Evolutionary conservation across 1,284 basidiomycete species (phyloP).

Genomic region (Cystobasidiaceae sp.): DNA sequence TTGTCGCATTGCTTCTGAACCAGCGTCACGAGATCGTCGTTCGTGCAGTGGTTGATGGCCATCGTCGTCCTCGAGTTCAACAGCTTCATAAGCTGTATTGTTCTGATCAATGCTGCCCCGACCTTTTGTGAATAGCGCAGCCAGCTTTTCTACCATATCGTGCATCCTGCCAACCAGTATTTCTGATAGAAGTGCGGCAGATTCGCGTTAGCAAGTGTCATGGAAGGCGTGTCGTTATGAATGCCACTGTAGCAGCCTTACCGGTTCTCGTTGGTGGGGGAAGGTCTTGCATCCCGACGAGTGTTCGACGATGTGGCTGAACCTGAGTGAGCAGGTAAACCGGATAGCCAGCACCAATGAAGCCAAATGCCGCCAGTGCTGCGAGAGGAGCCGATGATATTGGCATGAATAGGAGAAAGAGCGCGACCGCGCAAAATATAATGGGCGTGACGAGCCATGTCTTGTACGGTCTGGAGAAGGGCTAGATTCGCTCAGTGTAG

Average conservation of each 20-base stretch:
- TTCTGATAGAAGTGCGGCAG: background rate
- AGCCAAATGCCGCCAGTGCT: constrained; percentile 72
- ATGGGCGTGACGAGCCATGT: constrained; percentile 88
- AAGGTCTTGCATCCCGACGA: background rate
- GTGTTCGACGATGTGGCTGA: background rate
- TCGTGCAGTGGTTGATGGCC: background rate
- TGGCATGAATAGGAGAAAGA: constrained; percentile 92
- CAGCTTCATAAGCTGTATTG: constrained; percentile 5
- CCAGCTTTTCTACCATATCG: background rate
- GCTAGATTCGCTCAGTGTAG: background rate
- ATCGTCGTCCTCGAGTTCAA: constrained; percentile 5
- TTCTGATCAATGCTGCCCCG: background rate
- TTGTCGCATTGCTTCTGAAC: background rate
- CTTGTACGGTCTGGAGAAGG: constrained; percentile 68
- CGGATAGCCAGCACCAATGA: constrained; percentile 29
- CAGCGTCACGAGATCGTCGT: background rate
- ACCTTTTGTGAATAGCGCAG: background rate
- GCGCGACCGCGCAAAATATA: constrained; percentile 79
- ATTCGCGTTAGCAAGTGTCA: background rate
- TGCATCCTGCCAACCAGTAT: background rate
- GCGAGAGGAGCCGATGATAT: constrained; percentile 87
- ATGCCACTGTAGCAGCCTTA: background rate
- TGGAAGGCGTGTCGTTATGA: too few species aligned
- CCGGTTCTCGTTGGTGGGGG: background rate
- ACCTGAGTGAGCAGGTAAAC: constrained; percentile 29